Base-by-base conservation (phyloP, 371 early-diverging fungal genomes). In the Mortierella sp. region DNA sequence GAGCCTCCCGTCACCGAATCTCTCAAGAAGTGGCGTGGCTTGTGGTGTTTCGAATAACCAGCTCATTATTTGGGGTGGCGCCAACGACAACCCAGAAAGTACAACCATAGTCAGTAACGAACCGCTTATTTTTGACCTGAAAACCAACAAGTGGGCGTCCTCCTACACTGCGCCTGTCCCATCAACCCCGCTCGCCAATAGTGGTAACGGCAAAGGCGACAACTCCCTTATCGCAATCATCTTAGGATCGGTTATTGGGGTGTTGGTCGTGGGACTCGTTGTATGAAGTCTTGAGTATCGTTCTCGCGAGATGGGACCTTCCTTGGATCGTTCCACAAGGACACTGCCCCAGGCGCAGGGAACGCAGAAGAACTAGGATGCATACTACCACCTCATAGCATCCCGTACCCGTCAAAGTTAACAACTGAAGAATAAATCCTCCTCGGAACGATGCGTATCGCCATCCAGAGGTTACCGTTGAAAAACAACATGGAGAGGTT, bases 1-100 rank as follows among this genome's bases (percentile, higher is more conserved):
- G 5, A 42, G 52, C 27, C 58, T 41, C 13, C 7, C 34, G 34
- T 45, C 42, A 2, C n/a, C 26, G 0, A 19, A 27, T 18, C 48
- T 21, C 28, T 47, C 46, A 0, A 53, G 72, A 23, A 38, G 16
- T 23, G 31, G 30, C 12, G 31, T 57, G 1, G 56, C 66, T 19
- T 72, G 72, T 54, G 72, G 66, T 16, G 39, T 66, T 14, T 57
- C 65, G 19, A 65, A 65, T 3, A 62, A 56, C 39, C n/a, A 42
- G 3, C 46, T 72, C 26, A 45, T 72, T 14, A 41, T 56, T 2
- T 66, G 72, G 72, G 72, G 72, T 10, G 72, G 72, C 0, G 31
- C 7, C 2, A 21, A 23, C 16, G 1, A 3, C 18, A 31, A 2
- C 13, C 21, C 26, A 27, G 3, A 9, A 4, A 4, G 9, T 5